phyloP scores from a whole-genome alignment of 352 stramenopile genomes.

The Phytophthora sansomeana region DNA sequence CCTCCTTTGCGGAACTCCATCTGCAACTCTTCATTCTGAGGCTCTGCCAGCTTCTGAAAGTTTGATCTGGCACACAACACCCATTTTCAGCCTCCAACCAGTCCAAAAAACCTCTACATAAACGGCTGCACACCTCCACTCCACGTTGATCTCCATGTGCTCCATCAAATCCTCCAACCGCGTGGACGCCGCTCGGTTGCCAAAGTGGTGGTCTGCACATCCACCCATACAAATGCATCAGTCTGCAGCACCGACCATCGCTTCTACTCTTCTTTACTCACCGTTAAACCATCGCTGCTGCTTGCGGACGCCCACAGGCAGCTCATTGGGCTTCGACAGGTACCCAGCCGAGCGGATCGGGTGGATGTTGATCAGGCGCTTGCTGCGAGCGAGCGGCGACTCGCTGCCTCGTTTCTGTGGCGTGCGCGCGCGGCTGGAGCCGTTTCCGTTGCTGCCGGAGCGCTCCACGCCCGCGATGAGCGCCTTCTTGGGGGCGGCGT shows the following conservation, averaged over 20 bases:
- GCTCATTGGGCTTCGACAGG: slow-evolving; percentile 71
- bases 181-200: slow-evolving; percentile 74
- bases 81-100: neutral
- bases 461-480: slow-evolving; percentile 31
- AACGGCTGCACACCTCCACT: slow-evolving; percentile 67
- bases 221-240: neutral
- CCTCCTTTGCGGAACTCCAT: slow-evolving; percentile 77
- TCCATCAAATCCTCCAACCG: slow-evolving; percentile 87
- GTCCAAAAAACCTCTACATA: neutral
- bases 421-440: slow-evolving; percentile 67
- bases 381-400: slow-evolving; percentile 65
- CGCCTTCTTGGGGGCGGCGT: slow-evolving; percentile 28
- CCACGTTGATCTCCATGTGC: slow-evolving; percentile 88
- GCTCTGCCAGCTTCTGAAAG: slow-evolving; percentile 84
- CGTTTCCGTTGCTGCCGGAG: slow-evolving; percentile 68
- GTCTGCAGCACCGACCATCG: neutral
- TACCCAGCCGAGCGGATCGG: slow-evolving; percentile 73
- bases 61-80: slow-evolving; percentile 62
- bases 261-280: slow-evolving; percentile 19
- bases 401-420: slow-evolving; percentile 68
- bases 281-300: slow-evolving; percentile 90
- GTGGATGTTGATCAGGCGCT: slow-evolving; percentile 85
- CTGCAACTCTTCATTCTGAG: slow-evolving; percentile 78
- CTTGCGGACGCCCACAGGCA: slow-evolving; percentile 71
- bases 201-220: slow-evolving; percentile 80